phyloP scores from a whole-genome alignment of 2,329 filamentous ascomycete species.

The Thielaviopsis punctulata region DNA sequence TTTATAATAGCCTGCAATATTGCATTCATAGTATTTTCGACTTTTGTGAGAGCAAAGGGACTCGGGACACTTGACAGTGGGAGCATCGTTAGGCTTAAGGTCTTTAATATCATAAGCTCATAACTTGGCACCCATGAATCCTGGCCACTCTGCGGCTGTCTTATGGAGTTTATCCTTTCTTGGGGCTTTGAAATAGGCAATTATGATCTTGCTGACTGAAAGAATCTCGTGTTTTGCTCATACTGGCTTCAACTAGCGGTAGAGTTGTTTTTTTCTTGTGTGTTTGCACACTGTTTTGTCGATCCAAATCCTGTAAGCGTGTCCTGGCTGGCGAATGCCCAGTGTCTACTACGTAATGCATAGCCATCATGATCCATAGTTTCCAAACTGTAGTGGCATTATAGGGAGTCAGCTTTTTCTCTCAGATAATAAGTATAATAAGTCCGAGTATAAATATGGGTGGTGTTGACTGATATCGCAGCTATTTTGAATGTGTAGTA shows the following conservation, averaged over 20 bases:
- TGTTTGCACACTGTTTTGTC: too few species aligned
- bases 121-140: too few species aligned
- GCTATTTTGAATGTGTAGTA: constrained; percentile 16
- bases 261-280: too few species aligned
- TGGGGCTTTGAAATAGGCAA: constrained; percentile 13
- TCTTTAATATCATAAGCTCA: too few species aligned
- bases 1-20: not conserved
- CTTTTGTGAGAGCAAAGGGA: too few species aligned
- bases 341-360: too few species aligned
- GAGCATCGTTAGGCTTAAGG: too few species aligned
- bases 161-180: constrained; percentile 17
- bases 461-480: constrained; percentile 15
- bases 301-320: constrained; percentile 16
- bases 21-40: too few species aligned
- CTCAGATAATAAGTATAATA: constrained; percentile 17
- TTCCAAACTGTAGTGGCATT: constrained; percentile 18
- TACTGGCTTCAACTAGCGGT: too few species aligned
- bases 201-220: not conserved
- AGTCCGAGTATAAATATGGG: constrained; percentile 17
- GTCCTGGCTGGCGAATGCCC: constrained; percentile 19
- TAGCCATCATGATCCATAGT: constrained; percentile 21
- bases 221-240: too few species aligned
- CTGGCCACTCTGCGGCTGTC: too few species aligned
- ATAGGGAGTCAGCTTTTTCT: constrained; percentile 19
- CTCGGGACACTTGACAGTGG: too few species aligned